phyloP scores from a whole-genome alignment of 768 basidiomycete genomes.

The Chalciporus pseudorubinellus region DNA sequence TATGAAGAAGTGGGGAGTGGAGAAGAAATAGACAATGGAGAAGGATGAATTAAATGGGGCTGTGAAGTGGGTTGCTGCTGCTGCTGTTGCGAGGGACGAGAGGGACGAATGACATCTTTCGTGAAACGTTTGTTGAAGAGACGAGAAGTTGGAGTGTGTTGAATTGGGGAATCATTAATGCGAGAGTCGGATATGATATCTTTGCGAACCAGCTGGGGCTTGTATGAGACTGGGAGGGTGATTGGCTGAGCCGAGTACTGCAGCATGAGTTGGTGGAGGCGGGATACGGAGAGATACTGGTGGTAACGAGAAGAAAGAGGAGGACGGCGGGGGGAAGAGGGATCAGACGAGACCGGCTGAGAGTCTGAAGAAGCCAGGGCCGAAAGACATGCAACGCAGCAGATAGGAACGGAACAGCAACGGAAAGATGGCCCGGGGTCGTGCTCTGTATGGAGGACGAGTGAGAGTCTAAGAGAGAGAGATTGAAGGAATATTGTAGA shows the following conservation, averaged over 20 bases:
- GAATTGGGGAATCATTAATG: constrained; percentile 28
- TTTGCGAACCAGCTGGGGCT: constrained; percentile 27
- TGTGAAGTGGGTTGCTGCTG: constrained; percentile 4
- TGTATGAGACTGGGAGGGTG: constrained; percentile 33
- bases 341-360: constrained; percentile 55
- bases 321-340: constrained; percentile 24
- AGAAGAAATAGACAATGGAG: constrained; percentile 10
- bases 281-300: constrained; percentile 30
- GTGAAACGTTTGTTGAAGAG: constrained; percentile 36
- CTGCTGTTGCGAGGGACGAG: constrained; percentile 18
- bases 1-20: constrained; percentile 4
- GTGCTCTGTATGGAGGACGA: not conserved
- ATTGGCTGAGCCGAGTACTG: constrained; percentile 45
- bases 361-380: constrained; percentile 31
- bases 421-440: not conserved
- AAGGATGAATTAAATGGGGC: constrained; percentile 14
- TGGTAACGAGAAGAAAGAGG: constrained; percentile 34
- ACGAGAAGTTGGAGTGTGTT: constrained; percentile 21
- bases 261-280: constrained; percentile 49
- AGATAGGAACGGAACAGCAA: constrained; percentile 7
- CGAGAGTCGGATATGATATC: constrained; percentile 29
- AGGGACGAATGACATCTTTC: constrained; percentile 27
- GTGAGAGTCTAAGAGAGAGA: not conserved
- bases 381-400: constrained; percentile 27
- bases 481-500: constrained; percentile 6